phyloP scores from a whole-genome alignment of 2,329 filamentous ascomycete species.

The Aspergillus puulaauensis region DNA sequence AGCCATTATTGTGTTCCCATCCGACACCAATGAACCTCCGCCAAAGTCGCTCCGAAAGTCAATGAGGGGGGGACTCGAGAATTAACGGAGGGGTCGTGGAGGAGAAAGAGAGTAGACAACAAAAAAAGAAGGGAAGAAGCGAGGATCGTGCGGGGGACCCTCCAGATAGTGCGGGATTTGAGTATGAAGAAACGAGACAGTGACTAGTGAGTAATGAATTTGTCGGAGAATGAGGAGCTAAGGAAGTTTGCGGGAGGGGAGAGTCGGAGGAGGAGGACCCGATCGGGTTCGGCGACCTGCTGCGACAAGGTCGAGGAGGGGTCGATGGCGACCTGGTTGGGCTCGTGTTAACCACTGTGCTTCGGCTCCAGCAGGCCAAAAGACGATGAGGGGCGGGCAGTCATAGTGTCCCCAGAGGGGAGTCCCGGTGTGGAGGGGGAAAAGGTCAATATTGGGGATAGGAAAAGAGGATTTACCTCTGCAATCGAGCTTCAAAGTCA shows the following conservation, averaged over 20 bases:
- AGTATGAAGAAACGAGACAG: slow-evolving; percentile 19
- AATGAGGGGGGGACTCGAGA: slow-evolving; percentile 3
- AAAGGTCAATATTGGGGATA: background rate
- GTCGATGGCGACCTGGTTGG: slow-evolving; percentile 5
- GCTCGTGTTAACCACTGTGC: slow-evolving; percentile 7
- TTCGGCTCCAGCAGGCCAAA: slow-evolving; percentile 3
- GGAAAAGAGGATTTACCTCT: no score
- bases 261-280: slow-evolving; percentile 17
- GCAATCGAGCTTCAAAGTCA: background rate
- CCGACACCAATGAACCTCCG: slow-evolving; percentile 23
- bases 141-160: slow-evolving; percentile 13
- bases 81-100: background rate
- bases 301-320: slow-evolving; percentile 14
- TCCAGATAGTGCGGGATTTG: slow-evolving; percentile 11
- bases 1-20: slow-evolving; percentile 44
- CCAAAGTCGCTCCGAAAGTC: slow-evolving; percentile 9
- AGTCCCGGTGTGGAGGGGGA: background rate
- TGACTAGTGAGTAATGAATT: slow-evolving; percentile 19
- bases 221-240: slow-evolving; percentile 31
- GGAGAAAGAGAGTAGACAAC: slow-evolving; percentile 6
- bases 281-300: slow-evolving; percentile 21
- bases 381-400: background rate
- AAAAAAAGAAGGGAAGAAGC: slow-evolving; percentile 3
- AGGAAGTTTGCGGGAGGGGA: slow-evolving; percentile 37
- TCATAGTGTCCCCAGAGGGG: background rate